Base-by-base conservation (phyloP, 768 basidiomycete genomes). In the Calvatia gigantea region DNA sequence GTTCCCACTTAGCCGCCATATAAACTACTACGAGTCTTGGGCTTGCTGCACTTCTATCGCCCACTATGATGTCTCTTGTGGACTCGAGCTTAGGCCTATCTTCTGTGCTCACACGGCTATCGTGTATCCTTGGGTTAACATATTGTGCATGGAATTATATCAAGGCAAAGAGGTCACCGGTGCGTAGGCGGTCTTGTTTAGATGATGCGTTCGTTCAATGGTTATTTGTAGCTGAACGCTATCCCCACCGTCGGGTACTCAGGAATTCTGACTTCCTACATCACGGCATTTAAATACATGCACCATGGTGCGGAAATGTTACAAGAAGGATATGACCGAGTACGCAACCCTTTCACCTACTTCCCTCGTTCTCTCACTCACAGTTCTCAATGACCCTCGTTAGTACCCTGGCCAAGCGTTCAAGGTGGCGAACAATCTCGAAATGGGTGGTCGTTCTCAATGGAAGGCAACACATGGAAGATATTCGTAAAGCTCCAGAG, bases 401-500 rank as follows among this genome's bases (percentile, higher is more conserved):
- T 12, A 53, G 52, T 53, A 25, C 17, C 42, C 14, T 4, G 43
- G 43, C 1, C 5, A n/a, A 11, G 31, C 52, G 1, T 53, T 59
- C 47, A 59, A 50, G 25, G 25, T 59, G 6, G 48, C 58, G n/a
- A 1, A 50, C 38, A 12, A 21, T 53, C 6, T 32, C 47, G 2
- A 23, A 53, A 37, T 59, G 58, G 58, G n/a, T 49, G 9, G 53
- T 59, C 2, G 46, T 54, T 2, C 33, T 48, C 6, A 43, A 35
- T 19, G 38, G 65, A 1, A 62, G 62, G n/a, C 45, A 62, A 19
- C 41, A 65, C 15, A 54, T 71, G 1, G 68, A 69, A 19, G 73
- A 73, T 15, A 44, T 74, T 8, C 61, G 67, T 11, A 68, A 65
- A 50, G 69, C 73, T 8, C 61, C 66, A 7, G 65, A 71, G 29